Base-by-base conservation (phyloP, 306 rosid genomes). In the Senna tora region DNA sequence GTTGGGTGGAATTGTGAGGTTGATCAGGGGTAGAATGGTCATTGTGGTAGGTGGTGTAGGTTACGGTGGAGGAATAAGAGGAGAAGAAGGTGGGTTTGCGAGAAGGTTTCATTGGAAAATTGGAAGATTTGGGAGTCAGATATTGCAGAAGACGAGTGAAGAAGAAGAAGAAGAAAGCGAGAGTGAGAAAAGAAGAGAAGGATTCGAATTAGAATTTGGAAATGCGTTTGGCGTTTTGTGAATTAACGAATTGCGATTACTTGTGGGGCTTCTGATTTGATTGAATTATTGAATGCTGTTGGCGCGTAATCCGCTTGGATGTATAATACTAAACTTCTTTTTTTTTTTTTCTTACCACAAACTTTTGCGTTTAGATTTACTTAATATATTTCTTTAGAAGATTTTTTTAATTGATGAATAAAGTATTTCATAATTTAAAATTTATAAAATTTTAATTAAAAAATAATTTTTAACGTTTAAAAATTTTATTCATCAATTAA, bases 21-120 rank as follows among this genome's bases (percentile, higher is more conserved):
- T 75, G 57, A 4, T 60, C 58, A 77, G 90, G 89, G 87, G 82
- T 17, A 80, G 86, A 61, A 55, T 70, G 90, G 81, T 80, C 87
- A 84, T 84, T 72, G 38, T 43, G 83, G 82, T 62, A 28, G 72
- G 85, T 67, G 80, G 85, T 73, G 81, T 75, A 81, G 63, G 87
- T 76, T 79, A 79, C 79, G 46, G 93, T 58, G 54, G 84, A 53
- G 43, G 71, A 49, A n/a, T 73, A 46, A 36, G 87, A 59, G 47
- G 80, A 75, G 53, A 47, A 75, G 79, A 14, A 71, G 81, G 38
- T 6, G 25, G 30, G 50, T 34, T 69, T 79, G 79, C 73, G 58
- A 67, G 88, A 82, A 52, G 75, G 38, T 75, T 78, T 85, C 89
- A 87, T 83, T 57, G 66, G 52, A 2, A 61, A 61, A n/a, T 33